Percentiles rank a stretch among this genome's conserved stretches.
These are phyloP conservation scores for Maudiozyma humilis DNA, from an alignment of 1,139 yeast species.

Conservation along the genomic window DNA sequence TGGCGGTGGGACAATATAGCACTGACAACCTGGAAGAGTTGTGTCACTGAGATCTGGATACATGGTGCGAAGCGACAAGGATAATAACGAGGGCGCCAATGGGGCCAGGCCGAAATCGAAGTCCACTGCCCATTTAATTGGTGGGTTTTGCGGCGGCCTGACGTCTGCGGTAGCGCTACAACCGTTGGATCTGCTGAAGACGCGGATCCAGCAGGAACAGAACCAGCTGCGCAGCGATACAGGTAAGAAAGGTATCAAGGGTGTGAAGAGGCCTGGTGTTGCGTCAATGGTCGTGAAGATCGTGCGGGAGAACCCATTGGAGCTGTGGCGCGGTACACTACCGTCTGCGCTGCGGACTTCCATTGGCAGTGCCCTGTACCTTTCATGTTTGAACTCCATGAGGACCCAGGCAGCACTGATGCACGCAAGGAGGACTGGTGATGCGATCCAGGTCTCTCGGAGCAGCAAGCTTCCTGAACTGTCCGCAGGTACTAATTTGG, in stretches of 20 bases:
- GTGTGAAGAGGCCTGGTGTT: conserved; percentile 37
- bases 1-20: no score
- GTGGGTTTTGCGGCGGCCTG: conserved; percentile 86
- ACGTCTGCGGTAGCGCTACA: conserved; percentile 75
- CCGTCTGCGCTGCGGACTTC: conserved; percentile 89
- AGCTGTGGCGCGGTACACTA: conserved; percentile 87
- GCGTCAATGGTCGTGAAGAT: conserved; percentile 37
- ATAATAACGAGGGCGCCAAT: not conserved
- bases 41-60: not conserved
- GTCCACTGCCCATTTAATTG: conserved; percentile 47
- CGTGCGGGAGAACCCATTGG: conserved; percentile 33
- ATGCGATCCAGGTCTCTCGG: conserved; percentile 8
- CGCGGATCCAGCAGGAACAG: conserved; percentile 73
- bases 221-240: conserved; percentile 8
- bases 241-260: not conserved
- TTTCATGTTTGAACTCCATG: conserved; percentile 59
- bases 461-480: conserved; percentile 55
- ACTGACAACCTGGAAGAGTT: no score
- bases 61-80: not conserved
- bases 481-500: conserved; percentile 58
- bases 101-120: conserved; percentile 8
- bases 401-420: conserved; percentile 43
- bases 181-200: conserved; percentile 84
- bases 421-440: conserved; percentile 15
- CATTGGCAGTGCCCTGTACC: conserved; percentile 79